Evolutionary conservation across 1,139 yeast genomes (phyloP).

Genomic region (Magnusiomyces paraingens): DNA sequence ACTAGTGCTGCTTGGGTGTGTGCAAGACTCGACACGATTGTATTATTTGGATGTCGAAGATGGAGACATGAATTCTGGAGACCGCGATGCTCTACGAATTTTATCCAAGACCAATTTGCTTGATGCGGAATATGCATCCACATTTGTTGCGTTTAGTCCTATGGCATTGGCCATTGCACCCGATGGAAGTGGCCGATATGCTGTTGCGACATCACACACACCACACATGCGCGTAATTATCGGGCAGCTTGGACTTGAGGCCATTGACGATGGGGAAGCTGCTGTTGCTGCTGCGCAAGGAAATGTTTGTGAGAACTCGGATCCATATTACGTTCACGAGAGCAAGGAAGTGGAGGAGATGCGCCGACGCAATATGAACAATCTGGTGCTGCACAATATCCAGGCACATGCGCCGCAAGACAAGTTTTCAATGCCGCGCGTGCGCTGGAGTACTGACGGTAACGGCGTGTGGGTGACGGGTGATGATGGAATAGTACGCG

Average conservation of each 20-base stretch:
- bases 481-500: slow-evolving; percentile 64
- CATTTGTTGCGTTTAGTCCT: slow-evolving; percentile 12
- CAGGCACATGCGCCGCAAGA: slow-evolving; percentile 14
- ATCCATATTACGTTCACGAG: background rate
- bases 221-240: slow-evolving; percentile 13
- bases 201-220: slow-evolving; percentile 12
- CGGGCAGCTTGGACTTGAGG: slow-evolving; percentile 2
- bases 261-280: background rate
- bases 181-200: slow-evolving; percentile 7
- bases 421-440: slow-evolving; percentile 9
- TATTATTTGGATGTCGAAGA: background rate
- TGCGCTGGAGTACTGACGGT: slow-evolving; percentile 13
- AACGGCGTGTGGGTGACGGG: slow-evolving; percentile 61
- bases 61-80: background rate
- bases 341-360: background rate
- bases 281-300: no score
- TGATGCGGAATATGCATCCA: slow-evolving; percentile 9
- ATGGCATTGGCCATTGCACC: slow-evolving; percentile 9
- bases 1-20: slow-evolving; percentile 6
- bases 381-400: slow-evolving; percentile 3
- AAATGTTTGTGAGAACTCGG: no score
- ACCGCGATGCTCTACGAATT: background rate
- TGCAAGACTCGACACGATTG: slow-evolving; percentile 15
- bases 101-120: slow-evolving; percentile 9
- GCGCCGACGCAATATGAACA: background rate